A percentile compares a stretch with the other conserved stretches of the same genome.
phyloP scores from a whole-genome alignment of 2,329 filamentous ascomycete genomes.

The Aspergillus amoenus region DNA sequence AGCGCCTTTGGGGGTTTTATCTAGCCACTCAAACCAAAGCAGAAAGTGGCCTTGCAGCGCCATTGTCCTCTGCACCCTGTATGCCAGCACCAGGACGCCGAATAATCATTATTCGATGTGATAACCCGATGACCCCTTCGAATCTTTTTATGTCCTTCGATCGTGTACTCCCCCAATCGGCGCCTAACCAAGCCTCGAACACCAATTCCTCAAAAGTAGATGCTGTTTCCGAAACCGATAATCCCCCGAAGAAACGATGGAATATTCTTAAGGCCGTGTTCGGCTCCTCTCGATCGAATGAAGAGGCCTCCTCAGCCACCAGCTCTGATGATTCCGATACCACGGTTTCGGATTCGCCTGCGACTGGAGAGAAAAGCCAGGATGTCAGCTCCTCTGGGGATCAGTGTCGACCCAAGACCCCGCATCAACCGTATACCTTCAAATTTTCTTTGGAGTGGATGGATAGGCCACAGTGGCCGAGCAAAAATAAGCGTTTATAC shows the following conservation, averaged over 20 bases:
- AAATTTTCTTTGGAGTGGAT: constrained; percentile 69
- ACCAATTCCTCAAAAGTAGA: constrained; percentile 32
- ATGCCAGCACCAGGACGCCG: constrained; percentile 80
- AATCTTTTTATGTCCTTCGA: constrained; percentile 64
- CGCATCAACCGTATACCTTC: constrained; percentile 60
- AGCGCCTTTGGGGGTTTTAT: constrained; percentile 75
- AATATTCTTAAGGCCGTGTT: constrained; percentile 53
- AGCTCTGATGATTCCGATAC: constrained; percentile 37
- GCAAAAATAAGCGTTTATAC: constrained; percentile 54
- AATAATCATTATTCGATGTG: constrained; percentile 85
- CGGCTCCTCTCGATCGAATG: constrained; percentile 47
- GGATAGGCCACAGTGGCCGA: constrained; percentile 51
- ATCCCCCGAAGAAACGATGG: constrained; percentile 47
- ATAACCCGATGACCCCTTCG: constrained; percentile 57
- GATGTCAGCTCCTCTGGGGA: constrained; percentile 29
- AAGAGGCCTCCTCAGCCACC: constrained; percentile 40
- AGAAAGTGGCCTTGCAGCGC: constrained; percentile 55
- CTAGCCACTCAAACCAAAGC: constrained; percentile 70
- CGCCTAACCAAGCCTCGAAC: constrained; percentile 34
- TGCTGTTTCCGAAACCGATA: constrained; percentile 21
- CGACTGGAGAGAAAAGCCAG: constrained; percentile 25
- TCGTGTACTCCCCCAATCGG: constrained; percentile 50
- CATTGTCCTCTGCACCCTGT: constrained; percentile 76
- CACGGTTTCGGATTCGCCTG: constrained; percentile 25
- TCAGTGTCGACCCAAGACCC: constrained; percentile 35